Evolutionary conservation across 2,329 filamentous ascomycete species (phyloP).

Genomic region (Graphilbum fragrans): DNA sequence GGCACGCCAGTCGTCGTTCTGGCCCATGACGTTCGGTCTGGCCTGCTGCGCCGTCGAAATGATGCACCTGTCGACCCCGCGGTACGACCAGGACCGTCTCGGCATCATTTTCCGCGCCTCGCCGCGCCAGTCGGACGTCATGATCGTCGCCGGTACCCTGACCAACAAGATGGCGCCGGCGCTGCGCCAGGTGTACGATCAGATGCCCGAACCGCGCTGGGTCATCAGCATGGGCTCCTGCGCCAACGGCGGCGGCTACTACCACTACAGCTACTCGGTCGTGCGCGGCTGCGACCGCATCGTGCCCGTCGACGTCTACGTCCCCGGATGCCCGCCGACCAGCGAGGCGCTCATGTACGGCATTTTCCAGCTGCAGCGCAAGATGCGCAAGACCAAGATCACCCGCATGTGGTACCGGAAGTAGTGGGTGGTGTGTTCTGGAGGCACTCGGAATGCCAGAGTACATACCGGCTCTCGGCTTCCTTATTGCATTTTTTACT

Average conservation of each 20-base stretch:
- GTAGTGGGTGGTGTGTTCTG: constrained; percentile 13
- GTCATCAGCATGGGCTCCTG: constrained; percentile 61
- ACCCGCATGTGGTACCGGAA: constrained; percentile 40
- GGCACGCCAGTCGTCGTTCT: constrained; percentile 72
- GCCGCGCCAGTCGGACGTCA: constrained; percentile 78
- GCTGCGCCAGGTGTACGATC: constrained; percentile 82
- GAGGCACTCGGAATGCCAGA: not conserved
- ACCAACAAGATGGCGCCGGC: constrained; percentile 96
- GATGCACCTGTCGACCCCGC: constrained; percentile 82
- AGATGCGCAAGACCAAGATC: constrained; percentile 43
- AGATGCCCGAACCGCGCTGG: constrained; percentile 89
- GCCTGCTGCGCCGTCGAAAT: constrained; percentile 86
- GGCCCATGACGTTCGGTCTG: constrained; percentile 81
- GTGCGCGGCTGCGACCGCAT: constrained; percentile 53
- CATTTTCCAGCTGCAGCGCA: constrained; percentile 57
- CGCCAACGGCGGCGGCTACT: constrained; percentile 62
- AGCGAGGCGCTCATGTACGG: constrained; percentile 37
- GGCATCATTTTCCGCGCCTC: constrained; percentile 87
- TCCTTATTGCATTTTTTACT: no score
- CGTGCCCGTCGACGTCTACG: constrained; percentile 56
- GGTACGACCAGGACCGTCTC: constrained; percentile 79
- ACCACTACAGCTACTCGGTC: constrained; percentile 61
- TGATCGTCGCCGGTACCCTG: constrained; percentile 87
- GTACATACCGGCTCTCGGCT: no score
- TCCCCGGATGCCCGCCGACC: constrained; percentile 48